phyloP scores from a whole-genome alignment of 306 rosid genomes.

The Lathyrus oleraceus region DNA sequence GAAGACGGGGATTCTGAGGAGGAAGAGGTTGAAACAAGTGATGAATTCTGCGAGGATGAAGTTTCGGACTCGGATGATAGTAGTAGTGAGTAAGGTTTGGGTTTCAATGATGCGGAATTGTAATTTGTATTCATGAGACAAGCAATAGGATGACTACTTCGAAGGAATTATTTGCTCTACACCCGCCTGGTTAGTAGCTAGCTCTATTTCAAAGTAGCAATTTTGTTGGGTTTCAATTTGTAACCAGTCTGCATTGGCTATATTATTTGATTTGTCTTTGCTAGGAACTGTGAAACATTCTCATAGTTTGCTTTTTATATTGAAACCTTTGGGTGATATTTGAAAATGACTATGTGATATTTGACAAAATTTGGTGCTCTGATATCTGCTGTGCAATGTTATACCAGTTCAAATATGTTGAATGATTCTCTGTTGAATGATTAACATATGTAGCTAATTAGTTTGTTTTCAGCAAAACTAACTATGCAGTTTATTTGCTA shows the following conservation, averaged over 20 bases:
- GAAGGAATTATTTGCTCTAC: neutral
- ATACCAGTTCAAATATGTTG: neutral
- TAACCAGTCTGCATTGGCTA: neutral
- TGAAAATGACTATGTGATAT: conserved; percentile 11
- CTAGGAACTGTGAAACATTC: conserved; percentile 16
- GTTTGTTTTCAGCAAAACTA: neutral
- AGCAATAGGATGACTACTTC: conserved; percentile 4
- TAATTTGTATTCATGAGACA: conserved; percentile 8
- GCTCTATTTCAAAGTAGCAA: neutral
- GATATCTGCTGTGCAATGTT: conserved; percentile 8
- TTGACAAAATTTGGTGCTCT: conserved; percentile 1
- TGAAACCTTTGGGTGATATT: neutral
- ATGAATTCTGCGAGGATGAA: conserved; percentile 51
- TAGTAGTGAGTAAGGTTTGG: conserved; percentile 19
- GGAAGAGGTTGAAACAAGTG: conserved; percentile 42
- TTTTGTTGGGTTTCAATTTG: conserved; percentile 8
- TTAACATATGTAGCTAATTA: neutral
- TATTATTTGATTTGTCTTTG: conserved; percentile 25
- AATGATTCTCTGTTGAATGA: conserved; percentile 2
- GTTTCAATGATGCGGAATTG: conserved; percentile 38
- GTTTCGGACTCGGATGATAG: conserved; percentile 41
- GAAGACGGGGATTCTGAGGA: conserved; percentile 46
- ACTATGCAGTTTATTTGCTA: neutral
- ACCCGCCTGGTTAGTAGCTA: conserved; percentile 32
- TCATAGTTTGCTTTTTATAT: neutral